phyloP scores from a whole-genome alignment of 139 green algal genomes.

The Deuterostichococcus epilithicus region DNA sequence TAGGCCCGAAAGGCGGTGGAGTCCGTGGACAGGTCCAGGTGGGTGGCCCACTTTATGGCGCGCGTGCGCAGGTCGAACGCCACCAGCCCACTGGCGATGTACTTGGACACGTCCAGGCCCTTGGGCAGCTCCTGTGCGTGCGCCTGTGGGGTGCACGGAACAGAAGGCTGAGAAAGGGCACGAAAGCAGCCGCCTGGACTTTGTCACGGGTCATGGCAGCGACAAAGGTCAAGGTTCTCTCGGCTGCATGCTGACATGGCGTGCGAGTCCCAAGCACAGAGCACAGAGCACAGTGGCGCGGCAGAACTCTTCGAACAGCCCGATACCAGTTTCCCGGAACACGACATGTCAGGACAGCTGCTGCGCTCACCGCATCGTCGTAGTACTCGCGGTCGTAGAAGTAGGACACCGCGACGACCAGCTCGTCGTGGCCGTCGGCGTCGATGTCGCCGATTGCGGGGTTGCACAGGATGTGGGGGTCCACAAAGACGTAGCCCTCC shows the following conservation, averaged over 20 bases:
- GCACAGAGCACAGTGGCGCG: too few species aligned
- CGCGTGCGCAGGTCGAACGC: constrained; percentile 77
- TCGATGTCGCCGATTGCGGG: constrained; percentile 92
- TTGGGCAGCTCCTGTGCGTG: constrained; percentile 48
- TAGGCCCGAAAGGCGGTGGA: constrained; percentile 75
- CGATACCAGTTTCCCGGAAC: too few species aligned
- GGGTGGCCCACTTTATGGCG: constrained; percentile 74
- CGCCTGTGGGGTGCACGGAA: constrained; percentile 20
- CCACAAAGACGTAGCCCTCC: constrained; percentile 59
- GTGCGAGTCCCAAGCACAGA: too few species aligned
- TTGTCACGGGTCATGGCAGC: too few species aligned
- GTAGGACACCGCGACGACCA: constrained; percentile 87
- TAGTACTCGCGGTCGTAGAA: constrained; percentile 93
- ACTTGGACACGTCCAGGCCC: constrained; percentile 65
- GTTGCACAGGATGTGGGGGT: constrained; percentile 87
- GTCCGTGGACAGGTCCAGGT: constrained; percentile 94
- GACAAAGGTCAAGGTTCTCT: too few species aligned
- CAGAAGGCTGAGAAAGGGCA: too few species aligned
- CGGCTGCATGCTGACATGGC: too few species aligned
- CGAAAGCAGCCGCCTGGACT: too few species aligned
- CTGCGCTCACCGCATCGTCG: constrained; percentile 45
- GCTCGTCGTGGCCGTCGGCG: constrained; percentile 82
- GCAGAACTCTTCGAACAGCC: too few species aligned
- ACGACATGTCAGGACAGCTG: not conserved
- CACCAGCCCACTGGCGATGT: constrained; percentile 77